Percentiles rank a stretch among this genome's conserved stretches.
Evolutionary conservation across 129 eudicot genomes (phyloP).

Genomic region (Mikania micrantha): DNA sequence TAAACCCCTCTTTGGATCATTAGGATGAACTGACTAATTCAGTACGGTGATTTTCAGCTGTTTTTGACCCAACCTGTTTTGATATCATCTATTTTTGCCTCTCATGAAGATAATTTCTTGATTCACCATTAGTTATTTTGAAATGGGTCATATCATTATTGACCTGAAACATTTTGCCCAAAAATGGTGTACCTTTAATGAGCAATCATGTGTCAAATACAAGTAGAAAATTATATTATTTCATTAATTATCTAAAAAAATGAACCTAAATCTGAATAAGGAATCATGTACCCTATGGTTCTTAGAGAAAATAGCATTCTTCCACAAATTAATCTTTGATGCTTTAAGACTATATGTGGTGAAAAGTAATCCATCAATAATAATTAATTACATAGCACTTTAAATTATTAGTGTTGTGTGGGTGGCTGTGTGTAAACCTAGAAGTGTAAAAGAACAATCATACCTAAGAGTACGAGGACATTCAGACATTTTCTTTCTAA

Average conservation of each 20-base stretch:
- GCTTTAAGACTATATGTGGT: neutral
- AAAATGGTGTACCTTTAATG: neutral
- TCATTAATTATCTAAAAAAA: neutral
- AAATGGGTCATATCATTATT: neutral
- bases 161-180: neutral
- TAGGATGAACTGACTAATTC: no score
- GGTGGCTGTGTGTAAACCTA: neutral
- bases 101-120: no score
- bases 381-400: neutral
- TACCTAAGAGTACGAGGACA: conserved; percentile 78
- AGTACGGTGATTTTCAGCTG: no score
- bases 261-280: neutral
- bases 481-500: conserved; percentile 79
- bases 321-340: neutral
- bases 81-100: no score
- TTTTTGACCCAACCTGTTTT: no score
- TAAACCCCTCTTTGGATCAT: no score
- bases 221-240: neutral
- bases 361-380: neutral
- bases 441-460: conserved; percentile 2
- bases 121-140: neutral
- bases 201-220: neutral
- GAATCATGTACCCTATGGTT: neutral
- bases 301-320: neutral
- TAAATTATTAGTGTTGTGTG: neutral